Conservation (phyloP, 352 stramenopile species). For the Pythium rhizo-oryzae region DNA sequence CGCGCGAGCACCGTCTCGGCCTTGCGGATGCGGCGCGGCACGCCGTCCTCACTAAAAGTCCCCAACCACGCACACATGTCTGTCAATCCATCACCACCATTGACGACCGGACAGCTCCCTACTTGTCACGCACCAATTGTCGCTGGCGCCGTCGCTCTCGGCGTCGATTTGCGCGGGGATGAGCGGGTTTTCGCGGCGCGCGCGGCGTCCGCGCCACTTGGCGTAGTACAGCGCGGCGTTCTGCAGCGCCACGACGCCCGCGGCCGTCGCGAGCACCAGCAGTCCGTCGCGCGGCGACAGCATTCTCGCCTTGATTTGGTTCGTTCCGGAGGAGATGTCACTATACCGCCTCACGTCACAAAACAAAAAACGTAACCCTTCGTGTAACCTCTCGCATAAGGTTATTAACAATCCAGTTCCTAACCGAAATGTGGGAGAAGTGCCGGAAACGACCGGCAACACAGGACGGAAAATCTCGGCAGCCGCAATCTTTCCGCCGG, state of each 20-base stretch:
- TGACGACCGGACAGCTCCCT: too few species aligned
- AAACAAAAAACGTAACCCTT: too few species aligned
- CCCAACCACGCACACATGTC: background rate
- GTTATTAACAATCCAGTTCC: too few species aligned
- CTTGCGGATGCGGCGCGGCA: slow-evolving; percentile 38
- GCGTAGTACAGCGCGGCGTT: slow-evolving; percentile 24
- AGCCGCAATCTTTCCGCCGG: too few species aligned
- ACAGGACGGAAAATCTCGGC: too few species aligned
- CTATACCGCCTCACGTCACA: background rate
- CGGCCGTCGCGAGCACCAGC: slow-evolving; percentile 22
- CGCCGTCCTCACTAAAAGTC: slow-evolving; percentile 16
- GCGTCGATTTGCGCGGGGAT: slow-evolving; percentile 33
- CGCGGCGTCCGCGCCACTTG: slow-evolving; percentile 21
- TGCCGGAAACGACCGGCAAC: too few species aligned
- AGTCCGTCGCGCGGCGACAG: slow-evolving; percentile 27
- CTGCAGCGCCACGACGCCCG: slow-evolving; percentile 28
- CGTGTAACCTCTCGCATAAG: too few species aligned
- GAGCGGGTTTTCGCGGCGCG: slow-evolving; percentile 24
- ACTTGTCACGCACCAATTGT: slow-evolving; percentile 23
- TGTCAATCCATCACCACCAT: slow-evolving; percentile 4
- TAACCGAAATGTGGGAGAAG: too few species aligned
- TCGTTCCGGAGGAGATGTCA: background rate
- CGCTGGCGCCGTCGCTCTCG: slow-evolving; percentile 15
- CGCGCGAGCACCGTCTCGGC: slow-evolving; percentile 42
- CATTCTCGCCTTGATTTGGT: slow-evolving; percentile 3